phyloP scores from a whole-genome alignment of 1,139 yeast species.

The Williopsis jadinii region DNA sequence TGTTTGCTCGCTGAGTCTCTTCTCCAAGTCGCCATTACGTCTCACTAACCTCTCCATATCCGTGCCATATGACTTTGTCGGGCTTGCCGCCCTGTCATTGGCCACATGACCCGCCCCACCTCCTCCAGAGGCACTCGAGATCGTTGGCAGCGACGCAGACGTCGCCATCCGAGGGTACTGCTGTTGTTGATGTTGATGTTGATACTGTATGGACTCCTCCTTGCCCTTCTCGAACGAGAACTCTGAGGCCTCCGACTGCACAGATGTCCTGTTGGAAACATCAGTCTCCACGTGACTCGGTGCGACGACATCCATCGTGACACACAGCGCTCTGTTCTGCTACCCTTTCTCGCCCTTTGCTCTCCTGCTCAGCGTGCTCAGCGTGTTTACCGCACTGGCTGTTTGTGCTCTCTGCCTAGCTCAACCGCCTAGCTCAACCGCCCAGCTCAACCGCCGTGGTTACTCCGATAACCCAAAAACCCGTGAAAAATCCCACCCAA shows the following conservation, averaged over 20 bases:
- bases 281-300: background rate
- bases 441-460: too few relatives aligned
- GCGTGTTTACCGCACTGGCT: background rate
- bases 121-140: background rate
- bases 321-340: background rate
- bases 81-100: background rate
- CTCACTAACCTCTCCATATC: constrained; percentile 2
- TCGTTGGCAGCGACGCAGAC: constrained; percentile 1
- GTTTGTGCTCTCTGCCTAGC: too few relatives aligned
- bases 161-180: too few relatives aligned
- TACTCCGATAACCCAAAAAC: too few relatives aligned
- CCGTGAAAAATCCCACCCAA: too few relatives aligned
- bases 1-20: constrained; percentile 4
- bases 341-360: too few relatives aligned
- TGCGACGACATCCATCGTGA: background rate
- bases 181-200: too few relatives aligned
- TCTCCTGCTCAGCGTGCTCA: background rate
- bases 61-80: too few relatives aligned
- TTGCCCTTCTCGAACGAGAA: constrained; percentile 10
- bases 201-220: too few relatives aligned
- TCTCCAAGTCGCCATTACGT: constrained; percentile 6
- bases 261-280: constrained; percentile 10
- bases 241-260: constrained; percentile 16
- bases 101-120: background rate
- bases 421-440: too few relatives aligned